Evolutionary conservation across 495 filamentous ascomycete genomes (phyloP), one percentile per base, ranked within the genome.

Genomic region (Hyaloscypha bicolor): DNA sequence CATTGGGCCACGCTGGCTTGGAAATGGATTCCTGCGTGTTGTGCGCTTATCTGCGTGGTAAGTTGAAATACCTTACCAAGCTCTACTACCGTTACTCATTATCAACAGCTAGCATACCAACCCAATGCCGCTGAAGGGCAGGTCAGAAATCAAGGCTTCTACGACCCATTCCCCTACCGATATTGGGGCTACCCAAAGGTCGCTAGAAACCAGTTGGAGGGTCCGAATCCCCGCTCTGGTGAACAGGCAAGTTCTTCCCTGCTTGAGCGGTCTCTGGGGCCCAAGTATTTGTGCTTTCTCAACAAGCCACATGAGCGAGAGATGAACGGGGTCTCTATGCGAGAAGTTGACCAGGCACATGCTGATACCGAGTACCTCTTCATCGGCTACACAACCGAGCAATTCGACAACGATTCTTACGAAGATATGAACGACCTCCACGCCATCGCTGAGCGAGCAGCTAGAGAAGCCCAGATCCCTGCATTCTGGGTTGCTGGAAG

Each of bases 401-500:
- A 76, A 48, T 72, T 72, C 39, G 9, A 48, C 42, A 48, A 19
- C 42, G 42, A 9, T 19, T 9, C 9, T 19, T 48, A 9, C 42
- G 19, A 19, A 48, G 19, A 55, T 59, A 19, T 61, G 60, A 37
- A 63, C 73, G 5, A 37, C n/a, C 32, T 39, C 39, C 33, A 60
- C 16, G 55, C 60, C 39, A 39, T 9, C 76, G 76, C 19, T 39
- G 21, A 39, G 30, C 63, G n/a, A 39, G 19, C 11, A 21, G 33
- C 78, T 29, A 61, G 60, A 35, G 70, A 71, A 45, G 76, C 76
- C 14, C 75, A 68, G 21, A 69, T 76, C 6, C 30, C 25, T 14
- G 78, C 78, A 11, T 80, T 74, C 57, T 80, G 78, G 78, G 31
- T 79, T 25, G 72, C 60, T 21, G 67, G 35, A 42, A 37, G 33